Evolutionary conservation across 192 early-diverging fungal genomes (phyloP).

Genomic region (Coemansia umbellata): DNA sequence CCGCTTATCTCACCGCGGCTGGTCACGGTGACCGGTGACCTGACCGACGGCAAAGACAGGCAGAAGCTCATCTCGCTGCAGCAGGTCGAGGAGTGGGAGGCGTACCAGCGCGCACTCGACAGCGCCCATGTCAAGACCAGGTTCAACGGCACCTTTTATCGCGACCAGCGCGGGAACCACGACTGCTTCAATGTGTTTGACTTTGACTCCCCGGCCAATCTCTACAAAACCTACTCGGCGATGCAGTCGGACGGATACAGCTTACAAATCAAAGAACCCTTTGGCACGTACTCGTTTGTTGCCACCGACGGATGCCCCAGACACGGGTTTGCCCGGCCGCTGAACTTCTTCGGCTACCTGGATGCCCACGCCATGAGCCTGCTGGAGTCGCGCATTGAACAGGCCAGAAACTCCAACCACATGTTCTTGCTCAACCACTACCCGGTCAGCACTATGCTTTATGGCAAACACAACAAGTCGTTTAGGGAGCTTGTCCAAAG

Average conservation of each 20-base stretch:
- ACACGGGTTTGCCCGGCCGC: conserved; percentile 69
- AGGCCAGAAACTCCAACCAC: conserved; percentile 57
- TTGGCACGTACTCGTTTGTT: conserved; percentile 81
- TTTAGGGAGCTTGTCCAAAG: conserved; percentile 58
- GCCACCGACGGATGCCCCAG: conserved; percentile 77
- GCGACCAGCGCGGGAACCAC: conserved; percentile 91
- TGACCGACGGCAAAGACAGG: conserved; percentile 83
- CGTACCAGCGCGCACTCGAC: conserved; percentile 64
- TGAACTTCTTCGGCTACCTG: conserved; percentile 90
- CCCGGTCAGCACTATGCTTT: conserved; percentile 74
- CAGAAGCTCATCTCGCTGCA: conserved; percentile 65
- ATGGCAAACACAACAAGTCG: conserved; percentile 58
- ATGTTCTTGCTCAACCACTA: conserved; percentile 60
- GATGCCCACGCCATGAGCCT: conserved; percentile 69
- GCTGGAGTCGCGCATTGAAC: conserved; percentile 54
- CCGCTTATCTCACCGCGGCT: conserved; percentile 75
- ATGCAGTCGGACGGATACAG: conserved; percentile 52
- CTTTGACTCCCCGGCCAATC: conserved; percentile 59
- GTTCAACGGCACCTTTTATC: conserved; percentile 63
- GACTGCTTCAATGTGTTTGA: conserved; percentile 82
- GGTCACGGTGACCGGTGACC: conserved; percentile 79
- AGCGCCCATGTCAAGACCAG: conserved; percentile 45
- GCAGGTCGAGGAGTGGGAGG: conserved; percentile 75
- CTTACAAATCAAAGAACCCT: conserved; percentile 57
- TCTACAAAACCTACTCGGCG: conserved; percentile 57